Evolutionary conservation across 768 basidiomycete species (phyloP).

Genomic region (Coprinopsis sp.): DNA sequence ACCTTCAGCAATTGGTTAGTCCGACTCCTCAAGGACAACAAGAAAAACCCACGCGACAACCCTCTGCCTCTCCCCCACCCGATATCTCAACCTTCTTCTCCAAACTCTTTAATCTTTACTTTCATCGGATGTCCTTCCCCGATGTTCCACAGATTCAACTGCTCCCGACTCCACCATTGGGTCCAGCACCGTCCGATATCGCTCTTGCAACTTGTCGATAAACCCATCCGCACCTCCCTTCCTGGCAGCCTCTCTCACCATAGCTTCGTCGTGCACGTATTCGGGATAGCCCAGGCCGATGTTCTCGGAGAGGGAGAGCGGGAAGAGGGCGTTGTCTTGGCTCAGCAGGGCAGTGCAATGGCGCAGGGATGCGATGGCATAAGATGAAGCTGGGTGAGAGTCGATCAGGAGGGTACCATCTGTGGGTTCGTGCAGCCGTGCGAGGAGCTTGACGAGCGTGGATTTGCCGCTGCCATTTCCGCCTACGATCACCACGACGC

Average conservation of each 20-base stretch:
- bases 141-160: conserved; percentile 20
- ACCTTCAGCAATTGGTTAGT: conserved; percentile 20
- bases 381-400: conserved; percentile 32
- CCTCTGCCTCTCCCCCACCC: conserved; percentile 46
- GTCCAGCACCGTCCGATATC: conserved; percentile 36
- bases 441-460: conserved; percentile 48
- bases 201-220: conserved; percentile 31
- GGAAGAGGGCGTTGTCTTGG: conserved; percentile 47
- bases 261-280: conserved; percentile 12
- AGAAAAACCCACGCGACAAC: conserved; percentile 39
- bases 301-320: conserved; percentile 39
- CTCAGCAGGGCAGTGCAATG: conserved; percentile 42
- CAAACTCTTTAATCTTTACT: conserved; percentile 21
- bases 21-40: neutral
- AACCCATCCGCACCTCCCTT: conserved; percentile 39
- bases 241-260: conserved; percentile 29
- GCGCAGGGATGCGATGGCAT: conserved; percentile 37
- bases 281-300: conserved; percentile 28
- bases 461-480: conserved; percentile 54
- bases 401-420: conserved; percentile 43
- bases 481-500: conserved; percentile 55
- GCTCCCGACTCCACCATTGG: conserved; percentile 17
- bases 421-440: conserved; percentile 43
- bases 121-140: conserved; percentile 23
- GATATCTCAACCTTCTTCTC: conserved; percentile 28